Percentiles rank a stretch among this genome's conserved stretches.
phyloP scores from a whole-genome alignment of 176 grass and related monocot species.

The Puya raimondii region DNA sequence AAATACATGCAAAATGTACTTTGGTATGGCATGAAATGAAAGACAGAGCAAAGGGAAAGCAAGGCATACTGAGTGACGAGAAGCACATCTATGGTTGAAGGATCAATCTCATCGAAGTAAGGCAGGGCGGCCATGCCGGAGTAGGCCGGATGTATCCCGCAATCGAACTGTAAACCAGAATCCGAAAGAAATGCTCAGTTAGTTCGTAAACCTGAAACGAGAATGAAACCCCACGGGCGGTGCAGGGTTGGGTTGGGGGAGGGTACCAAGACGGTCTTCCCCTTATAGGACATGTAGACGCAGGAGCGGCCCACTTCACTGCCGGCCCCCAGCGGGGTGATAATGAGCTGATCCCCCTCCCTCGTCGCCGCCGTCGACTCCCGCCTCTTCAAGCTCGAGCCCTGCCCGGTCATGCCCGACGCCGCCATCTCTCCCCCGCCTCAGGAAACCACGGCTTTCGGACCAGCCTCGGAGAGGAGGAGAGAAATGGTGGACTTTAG shows the following conservation, averaged over 20 bases:
- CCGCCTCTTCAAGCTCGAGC: background rate
- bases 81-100: conserved; percentile 83
- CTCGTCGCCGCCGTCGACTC: conserved; percentile 11
- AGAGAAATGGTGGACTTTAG: too few species aligned
- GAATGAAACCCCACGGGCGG: background rate
- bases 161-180: conserved; percentile 53
- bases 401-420: background rate
- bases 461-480: background rate
- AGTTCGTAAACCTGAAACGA: background rate
- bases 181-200: background rate
- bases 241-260: too few species aligned
- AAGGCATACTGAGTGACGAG: conserved; percentile 72
- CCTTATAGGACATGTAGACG: conserved; percentile 93
- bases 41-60: background rate
- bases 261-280: conserved; percentile 84
- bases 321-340: conserved; percentile 82
- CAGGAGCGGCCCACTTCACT: conserved; percentile 94
- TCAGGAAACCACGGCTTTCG: too few species aligned
- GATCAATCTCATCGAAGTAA: conserved; percentile 97
- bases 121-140: conserved; percentile 80
- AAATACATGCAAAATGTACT: too few species aligned
- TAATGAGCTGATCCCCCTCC: conserved; percentile 62
- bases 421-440: conserved; percentile 2
- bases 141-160: conserved; percentile 93
- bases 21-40: background rate